Percentiles rank a stretch among this genome's conserved stretches.
Conservation (phyloP, 106 monocot species). For the Cymbidium sinense region DNA sequence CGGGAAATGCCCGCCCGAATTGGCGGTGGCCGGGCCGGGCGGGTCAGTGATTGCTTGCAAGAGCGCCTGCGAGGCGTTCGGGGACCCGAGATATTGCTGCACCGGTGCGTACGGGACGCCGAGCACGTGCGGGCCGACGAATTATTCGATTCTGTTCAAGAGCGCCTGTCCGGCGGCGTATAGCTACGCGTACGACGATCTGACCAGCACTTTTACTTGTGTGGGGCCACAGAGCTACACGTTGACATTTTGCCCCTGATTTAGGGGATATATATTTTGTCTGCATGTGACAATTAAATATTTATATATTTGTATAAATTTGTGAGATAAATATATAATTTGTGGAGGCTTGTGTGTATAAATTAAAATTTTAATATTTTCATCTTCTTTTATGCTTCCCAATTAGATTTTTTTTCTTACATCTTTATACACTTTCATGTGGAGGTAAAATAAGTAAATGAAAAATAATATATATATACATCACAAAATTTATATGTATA, state of each 20-base stretch:
- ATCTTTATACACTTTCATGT: too few species aligned
- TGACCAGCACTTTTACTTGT: conserved; percentile 34
- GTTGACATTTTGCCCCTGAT: conserved; percentile 38
- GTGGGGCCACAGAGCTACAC: conserved; percentile 16
- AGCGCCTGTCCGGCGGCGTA: conserved; percentile 28
- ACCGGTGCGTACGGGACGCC: conserved; percentile 23
- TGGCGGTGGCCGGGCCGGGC: conserved; percentile 25
- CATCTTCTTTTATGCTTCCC: too few species aligned
- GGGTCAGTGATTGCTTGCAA: conserved; percentile 19
- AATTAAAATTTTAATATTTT: too few species aligned
- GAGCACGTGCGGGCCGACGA: conserved; percentile 20
- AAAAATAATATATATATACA: too few species aligned
- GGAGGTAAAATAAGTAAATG: too few species aligned
- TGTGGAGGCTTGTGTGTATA: too few species aligned
- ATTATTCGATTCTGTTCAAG: conserved; percentile 34
- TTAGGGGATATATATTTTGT: too few species aligned
- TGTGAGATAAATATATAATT: too few species aligned
- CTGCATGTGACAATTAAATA: too few species aligned
- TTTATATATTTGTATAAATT: too few species aligned
- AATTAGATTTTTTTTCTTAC: too few species aligned
- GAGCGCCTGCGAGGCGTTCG: conserved; percentile 32
- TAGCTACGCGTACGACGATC: conserved; percentile 43
- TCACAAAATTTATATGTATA: too few species aligned
- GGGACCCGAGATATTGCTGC: conserved; percentile 23
- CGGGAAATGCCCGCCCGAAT: conserved; percentile 22